phyloP scores from a whole-genome alignment of 1,139 yeast genomes.

The Magnusiomyces tetraspermus region DNA sequence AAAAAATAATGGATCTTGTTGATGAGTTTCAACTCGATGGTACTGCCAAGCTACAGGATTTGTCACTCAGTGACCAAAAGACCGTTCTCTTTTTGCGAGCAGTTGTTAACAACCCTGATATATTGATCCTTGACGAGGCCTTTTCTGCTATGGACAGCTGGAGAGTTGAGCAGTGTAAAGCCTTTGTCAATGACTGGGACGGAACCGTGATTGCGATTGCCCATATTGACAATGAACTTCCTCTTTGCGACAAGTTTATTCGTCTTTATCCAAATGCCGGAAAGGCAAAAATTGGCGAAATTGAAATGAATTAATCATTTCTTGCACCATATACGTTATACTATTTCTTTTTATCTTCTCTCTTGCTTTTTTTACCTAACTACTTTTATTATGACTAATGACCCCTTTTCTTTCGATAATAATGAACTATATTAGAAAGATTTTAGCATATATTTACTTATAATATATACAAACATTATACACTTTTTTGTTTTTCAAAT shows the following conservation, averaged over 20 bases:
- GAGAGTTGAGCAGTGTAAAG: constrained; percentile 56
- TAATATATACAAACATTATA: too few species aligned
- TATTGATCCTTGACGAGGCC: constrained; percentile 84
- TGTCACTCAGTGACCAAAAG: constrained; percentile 70
- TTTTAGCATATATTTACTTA: too few species aligned
- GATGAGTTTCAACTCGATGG: constrained; percentile 28
- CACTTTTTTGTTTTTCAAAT: too few species aligned
- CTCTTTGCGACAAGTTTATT: constrained; percentile 44
- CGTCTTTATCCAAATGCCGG: constrained; percentile 28
- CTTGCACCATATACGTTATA: too few species aligned
- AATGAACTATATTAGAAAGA: background rate
- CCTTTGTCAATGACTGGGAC: constrained; percentile 48
- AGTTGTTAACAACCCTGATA: constrained; percentile 61
- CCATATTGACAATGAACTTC: constrained; percentile 58
- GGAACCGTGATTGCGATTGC: constrained; percentile 73
- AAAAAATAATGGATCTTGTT: constrained; percentile 29
- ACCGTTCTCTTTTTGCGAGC: constrained; percentile 67
- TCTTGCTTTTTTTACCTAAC: too few species aligned
- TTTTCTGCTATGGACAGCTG: constrained; percentile 80
- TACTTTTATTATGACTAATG: background rate
- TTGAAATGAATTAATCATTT: too few species aligned
- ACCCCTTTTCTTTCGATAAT: background rate
- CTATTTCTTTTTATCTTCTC: too few species aligned
- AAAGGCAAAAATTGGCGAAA: constrained; percentile 1
- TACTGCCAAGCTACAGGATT: constrained; percentile 40